Evolutionary conservation across 805 yeast genomes (phyloP), one percentile per base, ranked within the genome.

Genomic region (Starmerella roubikii): DNA sequence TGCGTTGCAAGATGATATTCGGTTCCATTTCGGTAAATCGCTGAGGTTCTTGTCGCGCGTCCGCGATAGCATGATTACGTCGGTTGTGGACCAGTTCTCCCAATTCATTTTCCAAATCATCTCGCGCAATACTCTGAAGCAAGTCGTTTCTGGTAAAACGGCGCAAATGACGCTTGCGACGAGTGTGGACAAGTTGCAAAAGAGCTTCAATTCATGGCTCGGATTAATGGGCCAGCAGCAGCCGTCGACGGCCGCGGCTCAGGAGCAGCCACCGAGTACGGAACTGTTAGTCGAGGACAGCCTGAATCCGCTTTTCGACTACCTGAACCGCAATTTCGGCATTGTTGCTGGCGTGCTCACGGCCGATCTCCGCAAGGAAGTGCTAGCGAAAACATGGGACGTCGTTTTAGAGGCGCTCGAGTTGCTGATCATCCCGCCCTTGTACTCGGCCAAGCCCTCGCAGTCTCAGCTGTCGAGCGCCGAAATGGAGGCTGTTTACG

Each of bases 321-420:
- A 79, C 50, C 61, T 83, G 53, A 79, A 81, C 49, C 64, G 72
- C 35, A 82, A 78, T 49, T 64, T 83, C 34, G 67, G 67, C 38
- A 74, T 78, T 1, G 59, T 83, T 30, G 84, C 83, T 0, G 61
- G 68, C 10, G 67, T 63, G 28, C 57, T 83, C 30, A 70, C 82
- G 0, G 61, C 66, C 16, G 74, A 68, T 1, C 57, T 78, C 25
- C 57, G 78, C 15, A 54, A 70, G 37, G 69, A 72, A 46, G 81
- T 82, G 0, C 78, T 83, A 80, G 52, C 77, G 1, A 78, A 76
- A 37, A 72, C 88, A 0, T 88, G 97, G 97, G 60, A 63, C n/a
- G 74, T 74, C 11, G 74, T 84, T 2, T 62, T 88, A 7, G 59
- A 64, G 2, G 66, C 75, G 19, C 79, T 88, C 1, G 94, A 84